phyloP scores from a whole-genome alignment of 164 flowering plant genomes.

The Stephania cephalantha region DNA sequence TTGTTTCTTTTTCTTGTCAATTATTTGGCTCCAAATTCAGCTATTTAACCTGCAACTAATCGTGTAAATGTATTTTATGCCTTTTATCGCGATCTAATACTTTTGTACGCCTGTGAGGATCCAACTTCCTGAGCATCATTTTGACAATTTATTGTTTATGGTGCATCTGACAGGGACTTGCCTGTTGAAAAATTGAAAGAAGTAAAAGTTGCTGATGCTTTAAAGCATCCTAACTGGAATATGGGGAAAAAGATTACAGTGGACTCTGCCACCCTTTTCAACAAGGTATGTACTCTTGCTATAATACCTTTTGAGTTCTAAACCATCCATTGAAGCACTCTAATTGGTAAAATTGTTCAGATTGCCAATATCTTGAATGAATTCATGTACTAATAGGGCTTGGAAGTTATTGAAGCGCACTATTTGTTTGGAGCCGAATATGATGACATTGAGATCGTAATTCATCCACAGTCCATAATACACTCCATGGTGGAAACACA shows the following conservation, averaged over 20 bases:
- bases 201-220: conserved; percentile 92
- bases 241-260: conserved; percentile 99
- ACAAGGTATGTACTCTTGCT: conserved; percentile 48
- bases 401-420: conserved; percentile 99
- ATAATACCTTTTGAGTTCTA: background rate
- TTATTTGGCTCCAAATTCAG: background rate
- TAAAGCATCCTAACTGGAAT: conserved; percentile 97
- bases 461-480: conserved; percentile 95
- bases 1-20: background rate
- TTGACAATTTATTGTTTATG: conserved; percentile 1
- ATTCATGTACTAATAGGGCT: conserved; percentile 42
- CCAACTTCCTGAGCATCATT: conserved; percentile 2
- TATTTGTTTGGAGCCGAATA: conserved; percentile 92
- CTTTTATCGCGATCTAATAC: background rate
- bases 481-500: conserved; percentile 98
- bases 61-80: background rate
- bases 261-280: conserved; percentile 98
- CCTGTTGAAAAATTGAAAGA: conserved; percentile 94
- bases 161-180: conserved; percentile 65
- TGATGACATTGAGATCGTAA: conserved; percentile 85
- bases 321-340: background rate
- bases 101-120: background rate
- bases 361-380: background rate
- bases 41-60: background rate
- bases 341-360: background rate